Base-by-base conservation (phyloP, 306 rosid genomes). In the Prunus salicina region DNA sequence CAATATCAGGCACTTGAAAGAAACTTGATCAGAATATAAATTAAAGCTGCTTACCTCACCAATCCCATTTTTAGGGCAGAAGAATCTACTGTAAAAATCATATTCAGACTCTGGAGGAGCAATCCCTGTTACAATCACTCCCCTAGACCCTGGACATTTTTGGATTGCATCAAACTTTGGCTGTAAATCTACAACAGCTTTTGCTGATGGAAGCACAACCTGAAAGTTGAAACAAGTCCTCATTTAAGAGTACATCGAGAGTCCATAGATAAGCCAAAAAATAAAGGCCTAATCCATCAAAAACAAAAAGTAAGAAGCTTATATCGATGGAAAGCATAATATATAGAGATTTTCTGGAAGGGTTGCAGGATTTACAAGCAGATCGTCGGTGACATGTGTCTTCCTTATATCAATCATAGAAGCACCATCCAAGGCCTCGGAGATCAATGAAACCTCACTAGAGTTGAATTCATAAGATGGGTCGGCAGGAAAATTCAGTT, bases 81-180 rank as follows among this genome's bases (percentile, higher is more conserved):
- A 91, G 79, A 2, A 86, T 60, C 96, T 77, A 69, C 89, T 90
- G 74, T 72, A 83, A 82, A 91, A 85, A 66, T 94, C 97, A 83
- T 88, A 91, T 53, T 82, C 88, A 0, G 95, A 91, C 45, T 76
- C 88, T 1, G 87, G 80, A 75, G 91, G 85, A 72, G 96, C 86
- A 64, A 57, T 53, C 45, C 85, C 96, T 1, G 97, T 65, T 76
- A 87, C 81, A 78, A 87, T 81, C 28, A 94, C 2, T 73, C 97
- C 98, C 27, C 20, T 38, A 24, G 6, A 0, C 76, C 88, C 93
- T 3, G 96, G 95, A 73, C 76, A 85, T 66, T 89, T 87, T 38
- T 43, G 15, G n/a, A 90, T 78, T 61, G 82, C 96, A 78, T 83
- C 89, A 57, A 82, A 0, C 16, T 86, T 67, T 19, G 93, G 97